These are phyloP conservation scores for Entomortierella parvispora DNA, from an alignment of 192 early-diverging fungal species.

Conservation along the genomic window DNA sequence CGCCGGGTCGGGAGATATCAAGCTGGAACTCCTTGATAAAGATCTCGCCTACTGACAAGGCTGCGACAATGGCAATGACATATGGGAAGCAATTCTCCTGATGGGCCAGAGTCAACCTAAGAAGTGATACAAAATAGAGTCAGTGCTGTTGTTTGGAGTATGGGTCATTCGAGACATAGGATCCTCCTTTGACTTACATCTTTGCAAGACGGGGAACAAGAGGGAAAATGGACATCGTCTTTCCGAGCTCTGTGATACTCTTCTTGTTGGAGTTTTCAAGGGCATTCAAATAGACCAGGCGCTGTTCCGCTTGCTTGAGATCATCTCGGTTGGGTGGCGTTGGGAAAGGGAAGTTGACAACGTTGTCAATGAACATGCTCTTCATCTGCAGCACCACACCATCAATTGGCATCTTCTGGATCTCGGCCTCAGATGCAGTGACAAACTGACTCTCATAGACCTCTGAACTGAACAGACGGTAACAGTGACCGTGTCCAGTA, in stretches of 20 bases:
- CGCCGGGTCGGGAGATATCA: conserved; percentile 65
- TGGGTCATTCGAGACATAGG: background rate
- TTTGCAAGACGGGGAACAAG: conserved; percentile 91
- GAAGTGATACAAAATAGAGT: conserved; percentile 22
- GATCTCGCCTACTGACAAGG: conserved; percentile 92
- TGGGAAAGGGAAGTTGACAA: conserved; percentile 97
- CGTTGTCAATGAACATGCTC: conserved; percentile 94
- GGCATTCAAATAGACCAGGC: conserved; percentile 82
- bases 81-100: conserved; percentile 88
- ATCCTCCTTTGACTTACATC: conserved; percentile 65
- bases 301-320: conserved; percentile 82
- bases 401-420: conserved; percentile 94
- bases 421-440: conserved; percentile 89
- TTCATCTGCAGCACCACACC: conserved; percentile 98
- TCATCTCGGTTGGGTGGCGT: conserved; percentile 85
- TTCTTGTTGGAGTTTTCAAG: conserved; percentile 66
- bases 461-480: conserved; percentile 91
- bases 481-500: conserved; percentile 96
- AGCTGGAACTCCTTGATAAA: conserved; percentile 84
- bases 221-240: conserved; percentile 91
- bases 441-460: conserved; percentile 93
- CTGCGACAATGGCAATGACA: conserved; percentile 91
- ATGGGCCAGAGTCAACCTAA: conserved; percentile 87
- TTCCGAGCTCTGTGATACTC: conserved; percentile 86
- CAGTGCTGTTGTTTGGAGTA: background rate